phyloP scores from a whole-genome alignment of 1,284 basidiomycete species.

The Dichomitus squalens region DNA sequence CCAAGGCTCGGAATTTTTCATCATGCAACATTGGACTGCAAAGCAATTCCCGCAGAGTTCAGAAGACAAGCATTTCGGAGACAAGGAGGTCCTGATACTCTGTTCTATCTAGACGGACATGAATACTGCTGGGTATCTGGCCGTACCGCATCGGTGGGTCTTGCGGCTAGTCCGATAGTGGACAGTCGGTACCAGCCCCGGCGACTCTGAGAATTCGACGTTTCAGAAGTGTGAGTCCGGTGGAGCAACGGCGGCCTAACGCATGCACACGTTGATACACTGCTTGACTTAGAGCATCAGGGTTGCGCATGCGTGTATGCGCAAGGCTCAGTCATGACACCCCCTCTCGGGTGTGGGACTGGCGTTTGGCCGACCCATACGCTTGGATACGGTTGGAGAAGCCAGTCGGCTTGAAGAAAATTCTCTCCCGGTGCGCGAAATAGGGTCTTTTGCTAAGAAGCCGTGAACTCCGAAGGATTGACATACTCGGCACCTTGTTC shows the following conservation, averaged over 20 bases:
- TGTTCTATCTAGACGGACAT: not conserved
- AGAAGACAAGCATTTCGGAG: not conserved
- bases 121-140: not conserved
- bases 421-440: too few species aligned
- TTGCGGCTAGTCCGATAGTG: not conserved
- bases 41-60: too few species aligned
- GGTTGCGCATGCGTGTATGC: not conserved
- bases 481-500: conserved; percentile 5
- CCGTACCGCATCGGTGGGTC: not conserved
- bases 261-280: too few species aligned
- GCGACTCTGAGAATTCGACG: not conserved
- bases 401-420: not conserved
- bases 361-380: not conserved
- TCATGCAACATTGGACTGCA: too few species aligned
- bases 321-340: not conserved
- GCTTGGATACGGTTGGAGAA: not conserved
- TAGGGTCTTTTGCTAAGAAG: too few species aligned
- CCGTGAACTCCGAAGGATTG: not conserved
- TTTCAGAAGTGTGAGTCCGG: not conserved
- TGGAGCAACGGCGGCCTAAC: too few species aligned
- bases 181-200: not conserved
- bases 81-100: not conserved
- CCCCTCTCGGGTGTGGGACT: not conserved
- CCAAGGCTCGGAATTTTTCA: too few species aligned
- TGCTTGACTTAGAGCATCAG: too few species aligned